A percentile compares a stretch with the other conserved stretches of the same genome.
Evolutionary conservation across 306 rosid species (phyloP).

Genomic region (Albizia julibrissin): DNA sequence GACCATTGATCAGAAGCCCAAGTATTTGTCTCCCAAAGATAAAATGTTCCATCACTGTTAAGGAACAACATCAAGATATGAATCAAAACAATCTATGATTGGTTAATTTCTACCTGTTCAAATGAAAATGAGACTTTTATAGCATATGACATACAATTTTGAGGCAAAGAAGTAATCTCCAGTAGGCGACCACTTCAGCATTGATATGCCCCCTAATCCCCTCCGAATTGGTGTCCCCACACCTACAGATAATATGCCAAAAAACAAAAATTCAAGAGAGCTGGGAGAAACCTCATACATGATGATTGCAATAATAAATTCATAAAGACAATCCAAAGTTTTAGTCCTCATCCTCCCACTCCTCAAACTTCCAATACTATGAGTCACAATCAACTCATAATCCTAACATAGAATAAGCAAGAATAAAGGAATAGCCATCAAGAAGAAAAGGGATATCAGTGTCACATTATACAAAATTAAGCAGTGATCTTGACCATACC

Average conservation of each 20-base stretch:
- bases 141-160: slow-evolving; percentile 61
- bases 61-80: slow-evolving; percentile 29
- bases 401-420: background rate
- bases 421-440: too few species aligned
- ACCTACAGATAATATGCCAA: slow-evolving; percentile 50
- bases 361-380: slow-evolving; percentile 1
- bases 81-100: slow-evolving; percentile 22
- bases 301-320: background rate
- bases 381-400: slow-evolving; percentile 20
- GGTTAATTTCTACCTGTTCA: slow-evolving; percentile 19
- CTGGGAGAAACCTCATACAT: background rate
- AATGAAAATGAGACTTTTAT: background rate
- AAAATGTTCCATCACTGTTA: slow-evolving; percentile 89
- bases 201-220: slow-evolving; percentile 87
- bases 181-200: slow-evolving; percentile 94
- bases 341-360: background rate
- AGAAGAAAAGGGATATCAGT: slow-evolving; percentile 18
- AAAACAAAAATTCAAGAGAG: slow-evolving; percentile 19
- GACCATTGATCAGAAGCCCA: slow-evolving; percentile 98
- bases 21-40: slow-evolving; percentile 96
- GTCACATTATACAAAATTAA: slow-evolving; percentile 17
- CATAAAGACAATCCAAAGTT: slow-evolving; percentile 8
- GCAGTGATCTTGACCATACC: slow-evolving; percentile 48
- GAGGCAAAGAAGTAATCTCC: slow-evolving; percentile 96
- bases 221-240: slow-evolving; percentile 88